Percentiles rank a stretch among this genome's conserved stretches.
These are phyloP conservation scores for Rhodofomes roseus DNA, from an alignment of 1,284 basidiomycete genomes.

Conservation along the genomic window DNA sequence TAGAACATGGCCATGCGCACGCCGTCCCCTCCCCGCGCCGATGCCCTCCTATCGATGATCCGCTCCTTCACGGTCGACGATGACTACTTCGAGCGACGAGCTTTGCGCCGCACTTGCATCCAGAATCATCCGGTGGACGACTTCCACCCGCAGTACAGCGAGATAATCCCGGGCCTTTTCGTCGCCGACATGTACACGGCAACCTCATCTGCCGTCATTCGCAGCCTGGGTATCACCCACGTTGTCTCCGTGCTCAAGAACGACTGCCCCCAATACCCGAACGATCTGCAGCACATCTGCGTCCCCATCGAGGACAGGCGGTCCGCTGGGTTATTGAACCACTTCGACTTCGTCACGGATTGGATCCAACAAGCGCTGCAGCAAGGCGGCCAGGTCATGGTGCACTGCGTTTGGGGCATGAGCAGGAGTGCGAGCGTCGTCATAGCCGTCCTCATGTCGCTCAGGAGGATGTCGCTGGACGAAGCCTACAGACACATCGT, in stretches of 20 bases:
- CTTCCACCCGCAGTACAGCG: slow-evolving; percentile 25
- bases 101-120: slow-evolving; percentile 18
- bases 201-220: slow-evolving; percentile 17
- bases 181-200: slow-evolving; percentile 28
- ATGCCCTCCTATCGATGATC: slow-evolving; percentile 16
- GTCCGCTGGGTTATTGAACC: slow-evolving; percentile 16
- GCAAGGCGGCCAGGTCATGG: slow-evolving; percentile 20
- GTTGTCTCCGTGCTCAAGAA: slow-evolving; percentile 22
- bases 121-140: slow-evolving; percentile 17
- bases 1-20: background rate
- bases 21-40: slow-evolving; percentile 14
- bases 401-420: slow-evolving; percentile 52
- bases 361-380: slow-evolving; percentile 23
- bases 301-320: slow-evolving; percentile 24
- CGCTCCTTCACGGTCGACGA: slow-evolving; percentile 18
- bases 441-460: slow-evolving; percentile 43
- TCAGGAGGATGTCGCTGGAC: slow-evolving; percentile 21
- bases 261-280: slow-evolving; percentile 12
- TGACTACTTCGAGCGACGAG: slow-evolving; percentile 21
- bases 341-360: slow-evolving; percentile 18
- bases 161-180: slow-evolving; percentile 27
- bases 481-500: slow-evolving; percentile 22
- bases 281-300: slow-evolving; percentile 17
- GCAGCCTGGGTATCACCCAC: slow-evolving; percentile 27
- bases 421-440: slow-evolving; percentile 44